phyloP scores from a whole-genome alignment of 2,329 filamentous ascomycete species.

The Penicillium sumatraense region DNA sequence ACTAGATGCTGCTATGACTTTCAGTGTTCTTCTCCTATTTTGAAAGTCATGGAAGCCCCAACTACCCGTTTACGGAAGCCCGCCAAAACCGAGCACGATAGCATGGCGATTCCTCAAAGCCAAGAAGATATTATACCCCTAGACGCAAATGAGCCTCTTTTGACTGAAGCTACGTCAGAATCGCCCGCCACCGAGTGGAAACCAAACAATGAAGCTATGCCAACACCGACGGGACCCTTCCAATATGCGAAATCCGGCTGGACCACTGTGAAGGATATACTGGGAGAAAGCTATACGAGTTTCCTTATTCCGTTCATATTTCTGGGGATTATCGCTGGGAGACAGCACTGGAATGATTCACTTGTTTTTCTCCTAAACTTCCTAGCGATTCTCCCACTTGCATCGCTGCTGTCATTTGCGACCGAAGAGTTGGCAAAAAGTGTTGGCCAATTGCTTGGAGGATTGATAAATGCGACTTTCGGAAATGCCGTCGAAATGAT shows the following conservation, averaged over 20 bases:
- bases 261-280: conserved; percentile 53
- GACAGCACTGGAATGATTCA: conserved; percentile 58
- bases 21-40: background rate
- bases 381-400: conserved; percentile 64
- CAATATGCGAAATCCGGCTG: conserved; percentile 35
- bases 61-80: background rate
- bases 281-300: conserved; percentile 81
- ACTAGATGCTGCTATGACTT: background rate
- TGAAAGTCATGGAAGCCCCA: background rate
- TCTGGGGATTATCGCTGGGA: conserved; percentile 72
- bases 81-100: background rate
- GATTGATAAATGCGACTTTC: conserved; percentile 62
- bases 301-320: conserved; percentile 74
- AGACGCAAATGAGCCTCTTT: background rate
- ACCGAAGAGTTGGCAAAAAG: conserved; percentile 61
- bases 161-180: background rate
- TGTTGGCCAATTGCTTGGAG: conserved; percentile 51
- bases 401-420: conserved; percentile 59
- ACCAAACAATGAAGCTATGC: background rate
- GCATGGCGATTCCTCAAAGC: background rate
- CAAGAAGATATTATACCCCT: background rate
- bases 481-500: conserved; percentile 64
- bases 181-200: background rate
- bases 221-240: background rate
- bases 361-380: conserved; percentile 84